Conservation (phyloP, 139 green algal species). For the Tetraselmis striata region DNA sequence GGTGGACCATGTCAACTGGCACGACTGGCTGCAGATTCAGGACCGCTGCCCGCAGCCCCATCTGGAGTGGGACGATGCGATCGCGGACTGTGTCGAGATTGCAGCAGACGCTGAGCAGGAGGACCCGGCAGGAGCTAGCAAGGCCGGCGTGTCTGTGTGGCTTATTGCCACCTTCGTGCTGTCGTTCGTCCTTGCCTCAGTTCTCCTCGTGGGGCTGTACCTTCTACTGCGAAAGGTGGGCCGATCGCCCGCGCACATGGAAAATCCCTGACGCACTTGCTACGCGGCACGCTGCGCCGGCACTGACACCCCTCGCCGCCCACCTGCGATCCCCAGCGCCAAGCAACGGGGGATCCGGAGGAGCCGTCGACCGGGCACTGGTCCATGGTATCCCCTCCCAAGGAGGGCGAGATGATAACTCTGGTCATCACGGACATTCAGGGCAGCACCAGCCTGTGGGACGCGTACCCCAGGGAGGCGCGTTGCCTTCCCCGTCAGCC, state of each 20-base stretch:
- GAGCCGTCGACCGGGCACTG: too few species aligned
- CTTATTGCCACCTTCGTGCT: not conserved
- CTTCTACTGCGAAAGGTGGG: not conserved
- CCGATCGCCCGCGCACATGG: not conserved
- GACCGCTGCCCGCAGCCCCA: not conserved
- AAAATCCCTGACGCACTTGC: not conserved
- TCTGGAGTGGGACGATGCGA: not conserved
- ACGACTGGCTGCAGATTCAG: not conserved
- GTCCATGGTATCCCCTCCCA: not conserved
- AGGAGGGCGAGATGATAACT: not conserved
- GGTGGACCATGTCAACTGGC: not conserved
- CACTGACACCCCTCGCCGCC: not conserved
- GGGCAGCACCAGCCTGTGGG: not conserved
- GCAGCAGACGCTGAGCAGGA: not conserved
- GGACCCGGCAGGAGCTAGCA: not conserved
- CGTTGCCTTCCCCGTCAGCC: too few species aligned
- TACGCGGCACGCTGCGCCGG: not conserved
- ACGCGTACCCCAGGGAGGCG: not conserved
- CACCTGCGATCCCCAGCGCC: too few species aligned
- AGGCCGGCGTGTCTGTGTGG: not conserved
- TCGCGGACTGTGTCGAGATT: not conserved
- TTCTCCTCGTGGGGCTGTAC: not conserved
- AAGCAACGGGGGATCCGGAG: too few species aligned
- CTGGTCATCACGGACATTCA: not conserved
- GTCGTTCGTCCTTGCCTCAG: not conserved